phyloP scores from a whole-genome alignment of 139 green algal species.

The Coelastrella sp. region DNA sequence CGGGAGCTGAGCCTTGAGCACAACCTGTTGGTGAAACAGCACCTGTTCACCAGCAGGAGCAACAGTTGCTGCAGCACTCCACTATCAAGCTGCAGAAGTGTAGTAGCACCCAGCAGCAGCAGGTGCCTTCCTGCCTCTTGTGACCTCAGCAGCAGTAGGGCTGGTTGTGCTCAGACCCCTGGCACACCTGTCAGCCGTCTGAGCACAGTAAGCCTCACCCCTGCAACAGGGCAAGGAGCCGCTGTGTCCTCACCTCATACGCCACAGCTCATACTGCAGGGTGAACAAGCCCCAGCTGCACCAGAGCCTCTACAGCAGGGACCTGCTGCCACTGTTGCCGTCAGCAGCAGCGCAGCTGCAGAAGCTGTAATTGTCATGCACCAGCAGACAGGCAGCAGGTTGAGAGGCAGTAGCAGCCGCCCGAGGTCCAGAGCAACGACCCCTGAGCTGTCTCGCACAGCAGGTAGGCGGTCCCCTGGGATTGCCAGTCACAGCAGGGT shows the following conservation, averaged over 20 bases:
- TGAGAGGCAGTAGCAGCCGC: neutral
- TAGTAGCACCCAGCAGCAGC: neutral
- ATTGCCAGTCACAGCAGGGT: neutral
- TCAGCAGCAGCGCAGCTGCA: too few species aligned
- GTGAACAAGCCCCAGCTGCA: too few species aligned
- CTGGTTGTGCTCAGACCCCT: neutral
- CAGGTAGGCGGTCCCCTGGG: neutral
- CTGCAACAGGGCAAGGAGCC: too few species aligned
- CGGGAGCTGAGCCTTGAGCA: constrained; percentile 29
- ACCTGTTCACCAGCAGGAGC: neutral
- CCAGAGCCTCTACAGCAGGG: too few species aligned
- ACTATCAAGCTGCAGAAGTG: neutral
- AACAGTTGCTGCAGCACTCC: constrained; percentile 13
- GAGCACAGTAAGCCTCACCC: too few species aligned
- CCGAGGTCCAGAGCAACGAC: neutral
- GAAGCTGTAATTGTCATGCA: too few species aligned
- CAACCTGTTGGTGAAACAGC: neutral
- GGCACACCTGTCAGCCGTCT: neutral
- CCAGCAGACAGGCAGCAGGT: neutral
- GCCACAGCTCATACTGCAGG: too few species aligned
- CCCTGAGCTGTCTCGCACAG: neutral
- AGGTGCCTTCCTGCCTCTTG: neutral
- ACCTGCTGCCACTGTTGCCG: too few species aligned
- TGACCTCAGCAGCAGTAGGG: neutral
- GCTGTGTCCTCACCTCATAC: too few species aligned